Base-by-base conservation (phyloP, 345 rosid genomes). In the Syzygium grande region DNA sequence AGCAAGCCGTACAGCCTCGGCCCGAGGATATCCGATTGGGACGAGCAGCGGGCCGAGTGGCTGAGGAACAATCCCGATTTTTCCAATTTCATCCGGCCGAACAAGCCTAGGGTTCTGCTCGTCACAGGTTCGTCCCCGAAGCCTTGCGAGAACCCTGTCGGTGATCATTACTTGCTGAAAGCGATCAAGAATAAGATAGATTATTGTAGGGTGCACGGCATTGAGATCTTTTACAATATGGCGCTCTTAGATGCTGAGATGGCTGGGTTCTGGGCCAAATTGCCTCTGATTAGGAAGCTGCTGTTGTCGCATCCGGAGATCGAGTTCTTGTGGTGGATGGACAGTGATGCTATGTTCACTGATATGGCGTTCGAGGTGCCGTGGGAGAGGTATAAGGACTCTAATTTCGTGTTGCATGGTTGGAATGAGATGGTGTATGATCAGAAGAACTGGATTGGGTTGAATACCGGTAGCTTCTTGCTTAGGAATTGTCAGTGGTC, bases 291-390 rank as follows among this genome's bases (percentile, higher is more conserved):
- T 46, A 85, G 94, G 88, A 94, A 94, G 89, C 87, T 94, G 11
- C 84, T 94, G 61, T 49, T 93, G 17, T 94, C 94, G 19, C 95
- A 94, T 56, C 95, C 94, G 55, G 95, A 94, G 90, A 46, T 93
- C 4, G 95, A 94, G 92, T 94, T 94, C 86, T 87, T 94, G 78
- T 94, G 94, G 95, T 94, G 95, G 95, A 94, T 94, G 95, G 95
- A 94, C 38, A 92, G 93, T 90, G 95, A 94, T 84, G 95, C 95
- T 1, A 92, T 94, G 95, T 94, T 94, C 87, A 94, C 95, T 1
- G 94, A 94, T 53, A 94, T 94, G 94, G 95, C 94, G 2, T 93
- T 94, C 21, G 95, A 94, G 87, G 90, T 94, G 21, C 95, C 95
- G 0, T 93, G 95, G 95, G 94, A 94, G 91, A 90, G 94, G 90